Conservation (phyloP, 495 filamentous ascomycete genomes). For the Hyaloscypha variabilis region DNA sequence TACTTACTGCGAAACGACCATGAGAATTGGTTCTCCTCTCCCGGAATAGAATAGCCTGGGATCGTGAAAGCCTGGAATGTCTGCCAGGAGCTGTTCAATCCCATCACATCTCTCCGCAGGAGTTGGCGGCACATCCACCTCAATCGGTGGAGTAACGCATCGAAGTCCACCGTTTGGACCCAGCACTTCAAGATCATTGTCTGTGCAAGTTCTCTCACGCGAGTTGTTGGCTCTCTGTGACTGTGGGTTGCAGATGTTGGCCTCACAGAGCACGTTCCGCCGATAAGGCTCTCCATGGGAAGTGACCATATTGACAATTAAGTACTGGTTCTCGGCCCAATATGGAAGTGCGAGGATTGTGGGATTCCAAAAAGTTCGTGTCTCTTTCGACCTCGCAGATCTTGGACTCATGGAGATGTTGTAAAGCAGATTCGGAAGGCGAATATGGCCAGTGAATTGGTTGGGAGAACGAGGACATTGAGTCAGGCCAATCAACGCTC, state of each 20-base stretch:
- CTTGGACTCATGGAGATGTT: slow-evolving; percentile 40
- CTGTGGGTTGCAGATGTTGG: slow-evolving; percentile 38
- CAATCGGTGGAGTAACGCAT: slow-evolving; percentile 35
- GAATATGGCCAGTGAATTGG: slow-evolving; percentile 36
- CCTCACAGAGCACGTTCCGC: slow-evolving; percentile 43
- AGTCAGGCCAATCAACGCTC: neutral
- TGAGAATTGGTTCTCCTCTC: slow-evolving; percentile 43
- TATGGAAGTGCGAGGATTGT: slow-evolving; percentile 42
- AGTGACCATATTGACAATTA: slow-evolving; percentile 40
- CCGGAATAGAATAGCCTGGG: slow-evolving; percentile 45
- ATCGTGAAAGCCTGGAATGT: slow-evolving; percentile 46
- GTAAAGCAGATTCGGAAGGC: slow-evolving; percentile 35
- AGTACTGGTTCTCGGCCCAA: slow-evolving; percentile 43
- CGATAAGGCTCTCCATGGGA: slow-evolving; percentile 39
- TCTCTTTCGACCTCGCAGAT: slow-evolving; percentile 25
- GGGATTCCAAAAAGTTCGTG: slow-evolving; percentile 42
- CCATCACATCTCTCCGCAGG: slow-evolving; percentile 44
- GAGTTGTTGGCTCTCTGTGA: slow-evolving; percentile 14
- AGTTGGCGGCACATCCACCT: slow-evolving; percentile 41
- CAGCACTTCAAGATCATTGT: slow-evolving; percentile 35
- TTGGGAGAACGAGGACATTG: slow-evolving; percentile 35
- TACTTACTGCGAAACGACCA: slow-evolving; percentile 41
- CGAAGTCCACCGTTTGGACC: slow-evolving; percentile 38
- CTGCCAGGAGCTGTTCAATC: slow-evolving; percentile 32
- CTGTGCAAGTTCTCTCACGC: slow-evolving; percentile 36